Evolutionary conservation across 2,329 filamentous ascomycete species (phyloP).

Genomic region (Lasiodiplodia citricola): DNA sequence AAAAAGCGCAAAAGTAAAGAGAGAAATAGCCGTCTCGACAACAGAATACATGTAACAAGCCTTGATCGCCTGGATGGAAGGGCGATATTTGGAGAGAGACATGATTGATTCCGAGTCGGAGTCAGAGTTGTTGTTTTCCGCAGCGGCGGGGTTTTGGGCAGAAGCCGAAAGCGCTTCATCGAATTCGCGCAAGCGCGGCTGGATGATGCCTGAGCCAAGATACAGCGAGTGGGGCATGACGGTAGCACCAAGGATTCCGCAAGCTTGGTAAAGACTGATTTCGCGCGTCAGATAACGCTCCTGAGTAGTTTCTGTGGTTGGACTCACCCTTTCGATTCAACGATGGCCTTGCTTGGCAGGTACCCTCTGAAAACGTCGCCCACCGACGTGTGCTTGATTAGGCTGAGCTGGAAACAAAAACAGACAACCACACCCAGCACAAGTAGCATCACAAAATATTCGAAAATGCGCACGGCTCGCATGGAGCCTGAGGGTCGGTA

Average conservation of each 20-base stretch:
- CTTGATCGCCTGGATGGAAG: slow-evolving; percentile 73
- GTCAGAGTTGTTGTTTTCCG: slow-evolving; percentile 26
- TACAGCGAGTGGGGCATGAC: slow-evolving; percentile 68
- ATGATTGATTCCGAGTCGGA: slow-evolving; percentile 46
- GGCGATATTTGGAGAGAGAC: slow-evolving; percentile 67
- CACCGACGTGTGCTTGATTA: slow-evolving; percentile 55
- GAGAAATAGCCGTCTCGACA: slow-evolving; percentile 70
- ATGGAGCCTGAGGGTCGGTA: slow-evolving; percentile 59
- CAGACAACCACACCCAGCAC: slow-evolving; percentile 63
- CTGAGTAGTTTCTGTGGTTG: background rate
- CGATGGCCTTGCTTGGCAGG: slow-evolving; percentile 58
- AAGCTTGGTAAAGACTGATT: slow-evolving; percentile 63
- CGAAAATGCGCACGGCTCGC: slow-evolving; percentile 58
- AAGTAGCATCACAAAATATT: slow-evolving; percentile 59
- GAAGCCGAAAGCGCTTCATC: slow-evolving; percentile 32
- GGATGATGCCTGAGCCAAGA: slow-evolving; percentile 61
- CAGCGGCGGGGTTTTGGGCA: slow-evolving; percentile 17
- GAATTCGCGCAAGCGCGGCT: slow-evolving; percentile 52
- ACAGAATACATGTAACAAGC: slow-evolving; percentile 77
- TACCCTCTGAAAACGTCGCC: slow-evolving; percentile 61
- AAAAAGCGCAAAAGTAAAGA: slow-evolving; percentile 84
- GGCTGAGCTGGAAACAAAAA: slow-evolving; percentile 62
- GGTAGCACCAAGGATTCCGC: slow-evolving; percentile 77
- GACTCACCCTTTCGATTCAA: slow-evolving; percentile 57
- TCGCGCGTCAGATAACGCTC: slow-evolving; percentile 24